These are phyloP conservation scores for Hypseocharis bilobata DNA, from an alignment of 441 rosid species.

Conservation along the genomic window DNA sequence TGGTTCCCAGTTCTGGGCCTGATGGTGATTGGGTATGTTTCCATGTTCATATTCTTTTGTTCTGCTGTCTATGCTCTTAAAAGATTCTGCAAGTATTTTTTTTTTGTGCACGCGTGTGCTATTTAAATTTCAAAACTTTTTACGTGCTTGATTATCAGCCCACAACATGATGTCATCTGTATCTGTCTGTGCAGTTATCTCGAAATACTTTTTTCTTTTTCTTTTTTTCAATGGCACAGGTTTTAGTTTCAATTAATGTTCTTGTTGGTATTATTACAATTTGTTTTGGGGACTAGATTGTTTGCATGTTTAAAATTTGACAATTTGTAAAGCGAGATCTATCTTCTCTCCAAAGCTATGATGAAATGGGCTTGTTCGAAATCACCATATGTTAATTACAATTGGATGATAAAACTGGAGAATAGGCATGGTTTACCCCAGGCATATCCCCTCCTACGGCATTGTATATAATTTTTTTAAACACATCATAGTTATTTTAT, in stretches of 20 bases:
- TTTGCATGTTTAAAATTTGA: background rate
- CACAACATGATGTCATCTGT: background rate
- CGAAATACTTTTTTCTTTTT: background rate
- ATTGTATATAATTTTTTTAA: too few species aligned
- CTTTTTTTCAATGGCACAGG: background rate
- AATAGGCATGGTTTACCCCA: background rate
- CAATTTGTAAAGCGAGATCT: background rate
- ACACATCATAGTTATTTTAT: too few species aligned
- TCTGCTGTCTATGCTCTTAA: background rate
- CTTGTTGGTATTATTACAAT: background rate
- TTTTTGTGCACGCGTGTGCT: background rate
- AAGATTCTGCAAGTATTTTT: background rate
- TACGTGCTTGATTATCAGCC: background rate
- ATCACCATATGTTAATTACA: too few species aligned
- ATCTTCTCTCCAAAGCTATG: too few species aligned
- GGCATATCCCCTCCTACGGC: too few species aligned
- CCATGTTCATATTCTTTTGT: conserved; percentile 7
- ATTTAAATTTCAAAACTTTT: background rate
- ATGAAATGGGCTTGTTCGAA: too few species aligned
- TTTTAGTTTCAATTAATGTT: background rate
- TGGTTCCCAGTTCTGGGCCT: conserved; percentile 64
- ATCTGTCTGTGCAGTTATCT: background rate
- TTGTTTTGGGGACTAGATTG: background rate
- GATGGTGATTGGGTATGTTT: conserved; percentile 70
- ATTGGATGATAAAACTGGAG: conserved; percentile 4